phyloP scores from a whole-genome alignment of 805 yeast genomes.

The Sungouiella thailandica region DNA sequence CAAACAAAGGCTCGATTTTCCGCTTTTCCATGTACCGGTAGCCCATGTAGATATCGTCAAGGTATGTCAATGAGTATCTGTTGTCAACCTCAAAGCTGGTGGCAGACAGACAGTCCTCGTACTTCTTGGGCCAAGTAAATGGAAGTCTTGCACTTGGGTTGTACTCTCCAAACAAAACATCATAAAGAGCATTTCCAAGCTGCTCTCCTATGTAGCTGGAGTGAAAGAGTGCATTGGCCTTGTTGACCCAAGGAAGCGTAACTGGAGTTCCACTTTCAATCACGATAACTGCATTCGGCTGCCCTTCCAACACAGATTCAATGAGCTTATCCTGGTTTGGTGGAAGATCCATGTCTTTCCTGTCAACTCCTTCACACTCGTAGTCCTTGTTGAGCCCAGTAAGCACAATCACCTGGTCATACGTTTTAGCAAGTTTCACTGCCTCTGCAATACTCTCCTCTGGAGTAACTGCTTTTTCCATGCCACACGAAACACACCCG shows the following conservation, averaged over 20 bases:
- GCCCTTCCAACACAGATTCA: conserved; percentile 36
- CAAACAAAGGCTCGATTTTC: conserved; percentile 42
- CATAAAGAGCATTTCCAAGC: conserved; percentile 52
- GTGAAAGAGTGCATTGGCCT: conserved; percentile 41
- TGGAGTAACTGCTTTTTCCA: not conserved
- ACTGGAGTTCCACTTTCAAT: conserved; percentile 58
- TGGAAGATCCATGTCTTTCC: conserved; percentile 46
- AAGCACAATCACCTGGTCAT: conserved; percentile 46
- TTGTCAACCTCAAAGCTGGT: conserved; percentile 44
- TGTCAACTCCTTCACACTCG: conserved; percentile 56
- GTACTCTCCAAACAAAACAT: conserved; percentile 51
- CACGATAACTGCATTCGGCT: conserved; percentile 47
- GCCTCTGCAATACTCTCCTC: conserved; percentile 22
- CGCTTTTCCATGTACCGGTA: conserved; percentile 53
- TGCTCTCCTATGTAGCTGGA: conserved; percentile 56
- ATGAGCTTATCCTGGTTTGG: conserved; percentile 40
- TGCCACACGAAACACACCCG: not conserved
- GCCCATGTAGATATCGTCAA: conserved; percentile 61
- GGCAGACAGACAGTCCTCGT: conserved; percentile 51
- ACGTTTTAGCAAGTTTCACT: conserved; percentile 42
- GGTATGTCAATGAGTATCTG: conserved; percentile 46
- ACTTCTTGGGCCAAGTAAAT: conserved; percentile 44
- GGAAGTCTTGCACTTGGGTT: conserved; percentile 57
- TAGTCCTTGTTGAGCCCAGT: conserved; percentile 49
- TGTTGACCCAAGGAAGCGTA: conserved; percentile 43